These are phyloP conservation scores for Salix exigua DNA, from an alignment of 345 rosid genomes.

Conservation along the genomic window DNA sequence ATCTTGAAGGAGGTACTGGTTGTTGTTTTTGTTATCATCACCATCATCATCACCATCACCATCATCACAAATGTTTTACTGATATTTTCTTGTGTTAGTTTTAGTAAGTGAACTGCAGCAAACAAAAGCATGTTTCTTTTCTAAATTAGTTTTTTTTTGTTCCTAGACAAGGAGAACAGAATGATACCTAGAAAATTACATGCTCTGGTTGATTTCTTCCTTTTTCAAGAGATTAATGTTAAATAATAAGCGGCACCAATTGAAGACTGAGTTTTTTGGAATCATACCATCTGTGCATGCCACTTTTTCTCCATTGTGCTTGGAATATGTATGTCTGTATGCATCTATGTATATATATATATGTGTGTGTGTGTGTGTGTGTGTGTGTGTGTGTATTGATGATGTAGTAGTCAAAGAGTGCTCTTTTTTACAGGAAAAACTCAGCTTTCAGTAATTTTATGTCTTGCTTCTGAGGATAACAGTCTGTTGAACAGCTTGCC, in stretches of 20 bases:
- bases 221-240: too few relatives aligned
- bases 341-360: not conserved
- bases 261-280: too few relatives aligned
- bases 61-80: not conserved
- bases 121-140: too few relatives aligned
- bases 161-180: too few relatives aligned
- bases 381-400: not conserved
- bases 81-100: not conserved
- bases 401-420: too few relatives aligned
- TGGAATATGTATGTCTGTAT: not conserved
- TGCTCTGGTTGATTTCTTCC: too few relatives aligned
- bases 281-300: not conserved
- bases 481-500: slow-evolving; percentile 34
- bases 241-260: too few relatives aligned
- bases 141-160: too few relatives aligned
- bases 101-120: too few relatives aligned
- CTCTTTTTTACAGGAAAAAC: slow-evolving; percentile 48
- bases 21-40: not conserved
- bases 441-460: slow-evolving; percentile 59
- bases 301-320: not conserved
- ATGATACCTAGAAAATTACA: too few relatives aligned
- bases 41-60: not conserved
- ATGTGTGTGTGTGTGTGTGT: too few relatives aligned
- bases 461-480: slow-evolving; percentile 46
- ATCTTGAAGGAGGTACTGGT: slow-evolving; percentile 38